Conservation (phyloP, 108 stramenopile genomes). For the Epithemia pelagica region DNA sequence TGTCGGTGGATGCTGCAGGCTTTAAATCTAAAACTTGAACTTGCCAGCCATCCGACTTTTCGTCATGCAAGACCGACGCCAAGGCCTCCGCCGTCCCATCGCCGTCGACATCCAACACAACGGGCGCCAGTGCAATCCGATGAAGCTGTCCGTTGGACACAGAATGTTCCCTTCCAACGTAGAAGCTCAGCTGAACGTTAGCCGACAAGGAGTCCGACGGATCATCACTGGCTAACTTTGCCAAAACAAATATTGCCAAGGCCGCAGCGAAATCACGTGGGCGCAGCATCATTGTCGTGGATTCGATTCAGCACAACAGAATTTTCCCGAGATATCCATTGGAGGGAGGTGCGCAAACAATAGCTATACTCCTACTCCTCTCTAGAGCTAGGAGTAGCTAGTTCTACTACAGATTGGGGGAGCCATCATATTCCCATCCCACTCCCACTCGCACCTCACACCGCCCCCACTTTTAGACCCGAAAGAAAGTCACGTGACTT, state of each 20-base stretch:
- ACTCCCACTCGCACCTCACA: too few species aligned
- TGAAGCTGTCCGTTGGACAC: not conserved
- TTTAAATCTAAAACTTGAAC: constrained; percentile 62
- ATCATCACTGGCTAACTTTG: constrained; percentile 34
- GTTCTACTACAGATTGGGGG: too few species aligned
- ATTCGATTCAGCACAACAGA: too few species aligned
- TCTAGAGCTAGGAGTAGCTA: too few species aligned
- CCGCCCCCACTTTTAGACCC: too few species aligned
- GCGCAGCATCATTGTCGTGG: constrained; percentile 30
- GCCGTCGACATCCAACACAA: constrained; percentile 71
- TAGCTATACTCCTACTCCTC: too few species aligned
- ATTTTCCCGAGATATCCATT: too few species aligned
- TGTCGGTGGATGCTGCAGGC: constrained; percentile 13
- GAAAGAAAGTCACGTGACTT: too few species aligned
- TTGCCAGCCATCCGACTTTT: constrained; percentile 14
- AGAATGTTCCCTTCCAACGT: constrained; percentile 8
- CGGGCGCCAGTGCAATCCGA: constrained; percentile 35
- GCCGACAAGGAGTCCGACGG: constrained; percentile 40
- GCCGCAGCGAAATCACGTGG: constrained; percentile 38
- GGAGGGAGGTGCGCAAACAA: too few species aligned
- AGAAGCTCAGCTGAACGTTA: constrained; percentile 56
- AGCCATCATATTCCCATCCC: too few species aligned
- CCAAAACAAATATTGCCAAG: constrained; percentile 21
- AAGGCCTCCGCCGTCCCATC: constrained; percentile 74
- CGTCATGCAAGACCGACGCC: constrained; percentile 6